A percentile compares a stretch with the other conserved stretches of the same genome.
These are phyloP conservation scores for Dendrocalamus sinicus DNA, from an alignment of 176 grass and related monocot species.

Conservation along the genomic window DNA sequence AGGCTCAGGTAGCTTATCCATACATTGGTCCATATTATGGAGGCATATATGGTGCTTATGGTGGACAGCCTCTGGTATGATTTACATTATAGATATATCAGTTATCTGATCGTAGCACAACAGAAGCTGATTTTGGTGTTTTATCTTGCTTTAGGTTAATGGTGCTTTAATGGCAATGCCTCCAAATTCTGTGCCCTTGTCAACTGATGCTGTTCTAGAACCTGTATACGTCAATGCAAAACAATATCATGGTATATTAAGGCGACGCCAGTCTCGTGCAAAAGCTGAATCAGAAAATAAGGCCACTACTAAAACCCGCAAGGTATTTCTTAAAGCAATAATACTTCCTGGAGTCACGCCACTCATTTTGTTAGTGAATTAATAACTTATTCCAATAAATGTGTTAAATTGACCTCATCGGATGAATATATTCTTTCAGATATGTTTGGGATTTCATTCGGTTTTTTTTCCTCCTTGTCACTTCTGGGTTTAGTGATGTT, in stretches of 20 bases:
- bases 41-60: conserved; percentile 17
- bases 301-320: background rate
- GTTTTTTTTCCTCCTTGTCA: background rate
- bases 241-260: conserved; percentile 25
- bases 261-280: conserved; percentile 1
- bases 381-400: background rate
- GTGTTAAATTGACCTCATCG: background rate
- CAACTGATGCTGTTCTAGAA: background rate
- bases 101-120: background rate
- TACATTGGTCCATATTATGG: conserved; percentile 13
- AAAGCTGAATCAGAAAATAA: conserved; percentile 29
- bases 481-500: background rate
- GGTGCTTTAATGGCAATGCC: conserved; percentile 1
- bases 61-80: conserved; percentile 22
- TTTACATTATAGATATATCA: background rate
- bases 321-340: background rate
- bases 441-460: background rate
- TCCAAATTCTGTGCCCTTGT: background rate
- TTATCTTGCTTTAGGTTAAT: conserved; percentile 3
- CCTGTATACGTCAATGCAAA: conserved; percentile 15
- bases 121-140: background rate
- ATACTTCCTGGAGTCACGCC: background rate
- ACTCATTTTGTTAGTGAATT: background rate
- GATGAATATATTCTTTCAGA: background rate
- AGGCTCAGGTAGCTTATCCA: conserved; percentile 11